These are phyloP conservation scores for Neoascochyta sp. DNA, from an alignment of 2,329 filamentous ascomycete genomes.

Conservation along the genomic window DNA sequence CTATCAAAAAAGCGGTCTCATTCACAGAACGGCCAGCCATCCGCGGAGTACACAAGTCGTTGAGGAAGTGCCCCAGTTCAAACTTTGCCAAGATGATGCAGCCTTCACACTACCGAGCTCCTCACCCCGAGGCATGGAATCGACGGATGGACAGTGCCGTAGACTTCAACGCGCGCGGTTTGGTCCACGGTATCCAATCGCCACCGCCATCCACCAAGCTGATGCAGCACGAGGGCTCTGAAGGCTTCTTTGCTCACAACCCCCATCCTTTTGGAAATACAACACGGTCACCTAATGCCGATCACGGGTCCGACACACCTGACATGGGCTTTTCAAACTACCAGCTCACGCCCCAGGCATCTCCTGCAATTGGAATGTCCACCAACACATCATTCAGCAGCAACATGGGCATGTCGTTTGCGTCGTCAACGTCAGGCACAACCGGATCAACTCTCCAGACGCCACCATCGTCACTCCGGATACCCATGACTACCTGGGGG, in stretches of 20 bases:
- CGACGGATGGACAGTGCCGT: constrained; percentile 46
- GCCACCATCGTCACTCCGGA: constrained; percentile 31
- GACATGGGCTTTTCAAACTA: constrained; percentile 26
- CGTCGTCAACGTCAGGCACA: constrained; percentile 16
- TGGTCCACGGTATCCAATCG: constrained; percentile 27
- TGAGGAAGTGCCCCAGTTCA: constrained; percentile 16
- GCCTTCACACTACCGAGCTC: constrained; percentile 45
- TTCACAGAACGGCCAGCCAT: constrained; percentile 18
- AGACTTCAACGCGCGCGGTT: constrained; percentile 49
- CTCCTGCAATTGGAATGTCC: constrained; percentile 24
- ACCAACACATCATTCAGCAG: constrained; percentile 23
- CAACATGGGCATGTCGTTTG: constrained; percentile 15
- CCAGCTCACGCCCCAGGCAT: constrained; percentile 34
- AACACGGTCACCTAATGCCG: constrained; percentile 16
- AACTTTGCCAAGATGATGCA: constrained; percentile 53
- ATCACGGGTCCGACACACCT: constrained; percentile 11
- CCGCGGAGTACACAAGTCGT: constrained; percentile 21
- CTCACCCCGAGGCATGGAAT: constrained; percentile 51
- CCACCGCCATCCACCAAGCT: constrained; percentile 27
- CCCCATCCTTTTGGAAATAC: constrained; percentile 22
- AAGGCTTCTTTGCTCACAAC: constrained; percentile 19
- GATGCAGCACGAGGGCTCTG: constrained; percentile 21
- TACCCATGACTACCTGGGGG: constrained; percentile 32
- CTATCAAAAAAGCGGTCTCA: constrained; percentile 25
- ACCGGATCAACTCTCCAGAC: constrained; percentile 39